Evolutionary conservation across 2,329 filamentous ascomycete genomes (phyloP), one percentile per base, ranked within the genome.

Genomic region (Penicillium sp.): DNA sequence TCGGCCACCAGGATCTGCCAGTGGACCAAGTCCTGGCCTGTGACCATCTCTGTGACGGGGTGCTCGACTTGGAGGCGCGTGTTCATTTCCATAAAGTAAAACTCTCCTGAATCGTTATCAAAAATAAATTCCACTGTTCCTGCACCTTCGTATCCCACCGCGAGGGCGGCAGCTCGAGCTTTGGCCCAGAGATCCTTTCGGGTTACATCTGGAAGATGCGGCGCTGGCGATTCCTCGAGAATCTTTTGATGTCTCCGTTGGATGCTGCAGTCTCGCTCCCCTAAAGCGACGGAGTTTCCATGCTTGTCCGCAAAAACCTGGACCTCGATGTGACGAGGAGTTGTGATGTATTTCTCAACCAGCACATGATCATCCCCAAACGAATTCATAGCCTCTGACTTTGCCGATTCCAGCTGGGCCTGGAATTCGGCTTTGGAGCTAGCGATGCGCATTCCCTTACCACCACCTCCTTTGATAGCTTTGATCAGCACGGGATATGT

Each of bases 61-160:
- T 99, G 94, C 75, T 99, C 94, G 45, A 99, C 94, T 73, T 99
- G 94, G 18, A 99, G 78, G 47, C 94, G 82, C 0, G 94, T 86
- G 67, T 86, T 86, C 84, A 86, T 87, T 63, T 87, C 84, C 84
- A 86, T 86, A 72, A 87, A 86, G 71, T 84, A 87, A 71, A 86
- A 86, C 41, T 85, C 76, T 34, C 82, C 82, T 3, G 77, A 79
- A 49, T 86, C 84, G 57, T 86, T 86, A 69, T 87, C 84, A 62
- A 87, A 86, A 59, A 87, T 86, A 67, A 87, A 87, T 58, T 87
- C 84, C 0, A 87, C 84, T 0, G 84, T 87, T 5, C 84, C 84
- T 4, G 84, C 84, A 28, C 84, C 84, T 67, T 86, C 83, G 56
- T 87, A 87, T 6, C 79, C 79, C 3, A 86, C 84, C 2, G 84